These are phyloP conservation scores for Colletotrichum liaoningense DNA, from an alignment of 2,329 filamentous ascomycete genomes.

Conservation along the genomic window DNA sequence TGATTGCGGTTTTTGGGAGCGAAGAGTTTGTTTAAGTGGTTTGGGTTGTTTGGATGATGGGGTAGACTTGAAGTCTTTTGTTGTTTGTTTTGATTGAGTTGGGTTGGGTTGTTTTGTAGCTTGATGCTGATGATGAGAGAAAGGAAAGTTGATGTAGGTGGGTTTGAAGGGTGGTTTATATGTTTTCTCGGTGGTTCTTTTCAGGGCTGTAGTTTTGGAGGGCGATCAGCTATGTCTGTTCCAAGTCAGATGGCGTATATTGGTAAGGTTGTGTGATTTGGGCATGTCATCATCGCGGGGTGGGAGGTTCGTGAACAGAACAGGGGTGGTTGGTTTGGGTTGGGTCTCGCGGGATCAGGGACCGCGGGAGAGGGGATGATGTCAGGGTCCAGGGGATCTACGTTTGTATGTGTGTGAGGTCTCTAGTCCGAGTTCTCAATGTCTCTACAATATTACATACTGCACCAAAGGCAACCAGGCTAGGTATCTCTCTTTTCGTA, in stretches of 20 bases:
- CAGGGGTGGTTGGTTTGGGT: neutral
- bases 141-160: neutral
- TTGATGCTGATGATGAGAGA: conserved; percentile 25
- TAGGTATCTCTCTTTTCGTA: neutral
- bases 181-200: conserved; percentile 11
- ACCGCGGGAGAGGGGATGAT: conserved; percentile 22
- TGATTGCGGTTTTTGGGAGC: conserved; percentile 38
- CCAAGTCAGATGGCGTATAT: neutral
- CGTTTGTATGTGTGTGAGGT: neutral
- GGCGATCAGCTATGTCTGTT: neutral
- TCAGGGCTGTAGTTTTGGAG: neutral
- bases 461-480: neutral
- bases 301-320: neutral
- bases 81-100: conserved; percentile 10
- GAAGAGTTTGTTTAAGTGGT: neutral
- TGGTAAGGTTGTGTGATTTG: neutral
- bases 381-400: conserved; percentile 30
- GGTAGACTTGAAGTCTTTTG: conserved; percentile 9
- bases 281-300: conserved; percentile 31
- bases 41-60: conserved; percentile 12
- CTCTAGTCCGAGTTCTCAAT: neutral
- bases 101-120: conserved; percentile 10
- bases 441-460: neutral
- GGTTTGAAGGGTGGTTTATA: conserved; percentile 31
- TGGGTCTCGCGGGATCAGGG: conserved; percentile 2